phyloP scores from a whole-genome alignment of 1,284 basidiomycete species.

The Stygiomarasmius scandens region DNA sequence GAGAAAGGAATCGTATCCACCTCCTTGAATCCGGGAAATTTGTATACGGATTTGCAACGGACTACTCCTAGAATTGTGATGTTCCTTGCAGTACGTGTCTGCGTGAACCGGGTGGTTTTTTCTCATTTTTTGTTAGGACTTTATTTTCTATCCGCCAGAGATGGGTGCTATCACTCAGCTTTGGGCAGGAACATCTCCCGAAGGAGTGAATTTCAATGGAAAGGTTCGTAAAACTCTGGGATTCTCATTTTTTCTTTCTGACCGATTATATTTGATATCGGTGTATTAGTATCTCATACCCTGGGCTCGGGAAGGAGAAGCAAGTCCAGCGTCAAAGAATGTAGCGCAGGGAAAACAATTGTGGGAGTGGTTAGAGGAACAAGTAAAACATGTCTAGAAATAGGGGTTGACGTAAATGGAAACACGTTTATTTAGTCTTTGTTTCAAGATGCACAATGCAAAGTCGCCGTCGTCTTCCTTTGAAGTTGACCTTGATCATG shows the following conservation, averaged over 20 bases:
- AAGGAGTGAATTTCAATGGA: constrained; percentile 13
- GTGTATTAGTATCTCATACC: constrained; percentile 16
- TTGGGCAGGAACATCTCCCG: constrained; percentile 12
- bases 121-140: constrained; percentile 14
- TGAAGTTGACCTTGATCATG: not conserved
- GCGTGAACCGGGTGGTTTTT: not conserved
- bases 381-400: not conserved
- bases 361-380: constrained; percentile 8
- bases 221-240: constrained; percentile 9
- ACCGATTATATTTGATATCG: not conserved
- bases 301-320: constrained; percentile 13
- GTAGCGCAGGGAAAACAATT: constrained; percentile 8
- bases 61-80: constrained; percentile 11
- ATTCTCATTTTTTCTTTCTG: not conserved
- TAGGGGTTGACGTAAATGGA: no score
- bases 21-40: constrained; percentile 10
- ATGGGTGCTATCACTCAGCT: constrained; percentile 16
- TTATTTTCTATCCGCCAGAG: constrained; percentile 15
- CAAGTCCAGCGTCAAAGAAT: constrained; percentile 10
- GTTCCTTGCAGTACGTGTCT: constrained; percentile 9
- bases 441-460: no score
- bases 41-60: constrained; percentile 12
- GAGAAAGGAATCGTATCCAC: constrained; percentile 1
- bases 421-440: no score
- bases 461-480: no score